Conservation (phyloP, 2,329 filamentous ascomycete species). For the Trematosphaeria pertusa region DNA sequence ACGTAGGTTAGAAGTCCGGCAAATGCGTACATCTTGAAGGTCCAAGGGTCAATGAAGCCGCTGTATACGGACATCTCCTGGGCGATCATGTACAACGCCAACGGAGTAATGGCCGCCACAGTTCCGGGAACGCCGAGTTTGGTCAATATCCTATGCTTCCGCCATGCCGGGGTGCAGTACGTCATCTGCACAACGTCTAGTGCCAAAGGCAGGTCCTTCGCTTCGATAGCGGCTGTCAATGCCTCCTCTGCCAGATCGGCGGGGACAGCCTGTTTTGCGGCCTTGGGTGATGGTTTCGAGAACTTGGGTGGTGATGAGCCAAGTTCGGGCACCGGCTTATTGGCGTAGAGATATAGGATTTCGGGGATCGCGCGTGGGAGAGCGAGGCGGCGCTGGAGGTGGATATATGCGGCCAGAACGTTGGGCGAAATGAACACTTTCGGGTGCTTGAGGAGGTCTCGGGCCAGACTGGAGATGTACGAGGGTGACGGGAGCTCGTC, state of each 20-base stretch:
- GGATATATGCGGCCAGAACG: slow-evolving; percentile 76
- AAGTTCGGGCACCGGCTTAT: slow-evolving; percentile 75
- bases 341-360: slow-evolving; percentile 81
- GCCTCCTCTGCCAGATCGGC: slow-evolving; percentile 73
- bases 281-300: slow-evolving; percentile 67
- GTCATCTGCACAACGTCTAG: slow-evolving; percentile 76
- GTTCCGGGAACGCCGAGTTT: slow-evolving; percentile 67
- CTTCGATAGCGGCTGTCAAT: slow-evolving; percentile 78
- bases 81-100: slow-evolving; percentile 74
- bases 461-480: slow-evolving; percentile 64
- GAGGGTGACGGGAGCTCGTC: slow-evolving; percentile 37
- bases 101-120: slow-evolving; percentile 64
- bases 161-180: slow-evolving; percentile 71
- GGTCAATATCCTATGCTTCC: slow-evolving; percentile 70
- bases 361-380: slow-evolving; percentile 79
- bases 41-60: slow-evolving; percentile 75
- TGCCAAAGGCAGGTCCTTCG: slow-evolving; percentile 78
- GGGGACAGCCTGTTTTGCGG: slow-evolving; percentile 74
- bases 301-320: slow-evolving; percentile 57
- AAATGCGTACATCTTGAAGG: slow-evolving; percentile 80
- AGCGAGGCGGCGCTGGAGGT: slow-evolving; percentile 75
- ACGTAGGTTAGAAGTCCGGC: slow-evolving; percentile 84
- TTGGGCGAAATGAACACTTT: slow-evolving; percentile 80
- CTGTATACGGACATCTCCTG: slow-evolving; percentile 71
- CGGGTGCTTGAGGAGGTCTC: slow-evolving; percentile 73